phyloP scores from a whole-genome alignment of 2,329 filamentous ascomycete species.

The Endoconidiophora laricicola region DNA sequence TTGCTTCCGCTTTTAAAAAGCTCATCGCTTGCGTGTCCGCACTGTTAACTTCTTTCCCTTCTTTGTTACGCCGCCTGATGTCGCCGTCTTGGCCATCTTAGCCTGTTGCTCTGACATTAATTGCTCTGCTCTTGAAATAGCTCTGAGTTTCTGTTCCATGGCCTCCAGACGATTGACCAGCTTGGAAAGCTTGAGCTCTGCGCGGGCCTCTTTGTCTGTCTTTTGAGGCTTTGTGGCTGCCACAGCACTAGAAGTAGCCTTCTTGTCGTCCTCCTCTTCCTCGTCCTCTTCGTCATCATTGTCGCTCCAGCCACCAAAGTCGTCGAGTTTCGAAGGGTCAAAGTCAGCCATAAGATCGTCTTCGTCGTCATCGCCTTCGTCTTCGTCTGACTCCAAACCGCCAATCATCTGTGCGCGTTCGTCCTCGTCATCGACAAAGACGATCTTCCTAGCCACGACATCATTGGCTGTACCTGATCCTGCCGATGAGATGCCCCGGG shows the following conservation, averaged over 20 bases:
- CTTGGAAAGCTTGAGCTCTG: constrained; percentile 21
- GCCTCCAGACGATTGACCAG: constrained; percentile 32
- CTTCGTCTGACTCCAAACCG: constrained; percentile 22
- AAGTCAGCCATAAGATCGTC: constrained; percentile 12
- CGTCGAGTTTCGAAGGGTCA: constrained; percentile 13
- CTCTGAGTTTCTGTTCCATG: constrained; percentile 37
- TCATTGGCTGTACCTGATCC: constrained; percentile 17
- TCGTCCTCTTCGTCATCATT: constrained; percentile 21
- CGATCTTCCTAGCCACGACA: constrained; percentile 22
- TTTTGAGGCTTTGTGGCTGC: not conserved
- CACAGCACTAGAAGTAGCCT: constrained; percentile 7
- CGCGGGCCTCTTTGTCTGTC: constrained; percentile 18
- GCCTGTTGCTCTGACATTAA: constrained; percentile 41
- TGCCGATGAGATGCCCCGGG: constrained; percentile 17
- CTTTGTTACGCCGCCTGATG: constrained; percentile 41
- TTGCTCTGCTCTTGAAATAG: constrained; percentile 37
- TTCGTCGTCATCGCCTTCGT: constrained; percentile 19
- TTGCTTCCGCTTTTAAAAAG: not conserved
- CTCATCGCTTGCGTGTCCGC: constrained; percentile 40
- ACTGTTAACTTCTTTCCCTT: constrained; percentile 46
- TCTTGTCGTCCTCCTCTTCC: constrained; percentile 28
- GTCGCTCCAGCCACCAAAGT: constrained; percentile 14
- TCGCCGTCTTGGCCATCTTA: constrained; percentile 49
- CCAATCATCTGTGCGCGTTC: constrained; percentile 19
- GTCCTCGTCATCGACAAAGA: constrained; percentile 22